Conservation (phyloP, 176 grass and related monocot genomes). For the Musa troglodytarum region DNA sequence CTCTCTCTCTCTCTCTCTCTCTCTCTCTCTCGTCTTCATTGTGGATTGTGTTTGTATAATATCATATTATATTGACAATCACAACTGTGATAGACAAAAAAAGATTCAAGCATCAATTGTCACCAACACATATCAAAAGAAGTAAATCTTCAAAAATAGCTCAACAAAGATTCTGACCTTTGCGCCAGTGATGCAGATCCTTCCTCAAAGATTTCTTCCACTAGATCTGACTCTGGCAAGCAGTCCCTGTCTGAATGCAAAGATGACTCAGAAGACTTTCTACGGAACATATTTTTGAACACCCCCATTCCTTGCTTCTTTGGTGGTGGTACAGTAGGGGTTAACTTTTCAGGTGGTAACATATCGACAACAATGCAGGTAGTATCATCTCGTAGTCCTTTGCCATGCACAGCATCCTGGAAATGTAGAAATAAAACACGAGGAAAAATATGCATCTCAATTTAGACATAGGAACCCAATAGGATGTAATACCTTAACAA, state of each 20-base stretch:
- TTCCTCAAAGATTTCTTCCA: conserved; percentile 98
- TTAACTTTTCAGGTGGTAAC: conserved; percentile 64
- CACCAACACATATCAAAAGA: background rate
- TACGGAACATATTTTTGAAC: conserved; percentile 70
- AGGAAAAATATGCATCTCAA: conserved; percentile 16
- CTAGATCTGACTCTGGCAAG: conserved; percentile 50
- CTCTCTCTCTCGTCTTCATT: too few species aligned
- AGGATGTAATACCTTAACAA: conserved; percentile 58
- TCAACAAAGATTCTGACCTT: conserved; percentile 30
- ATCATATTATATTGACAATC: too few species aligned
- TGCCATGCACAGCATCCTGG: conserved; percentile 66
- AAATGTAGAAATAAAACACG: conserved; percentile 13
- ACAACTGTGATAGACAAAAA: too few species aligned
- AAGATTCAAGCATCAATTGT: background rate
- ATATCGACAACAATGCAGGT: conserved; percentile 93
- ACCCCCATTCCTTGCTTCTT: conserved; percentile 58
- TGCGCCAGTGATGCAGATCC: conserved; percentile 60
- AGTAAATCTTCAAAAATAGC: background rate
- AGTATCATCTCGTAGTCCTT: conserved; percentile 90
- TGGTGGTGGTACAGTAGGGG: conserved; percentile 20
- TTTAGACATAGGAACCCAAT: conserved; percentile 14
- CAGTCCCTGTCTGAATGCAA: conserved; percentile 40
- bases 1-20: too few species aligned
- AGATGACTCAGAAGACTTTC: conserved; percentile 35
- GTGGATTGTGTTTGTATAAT: too few species aligned